Conservation (phyloP, 2,329 filamentous ascomycete genomes). For the Diaporthe amygdali region DNA sequence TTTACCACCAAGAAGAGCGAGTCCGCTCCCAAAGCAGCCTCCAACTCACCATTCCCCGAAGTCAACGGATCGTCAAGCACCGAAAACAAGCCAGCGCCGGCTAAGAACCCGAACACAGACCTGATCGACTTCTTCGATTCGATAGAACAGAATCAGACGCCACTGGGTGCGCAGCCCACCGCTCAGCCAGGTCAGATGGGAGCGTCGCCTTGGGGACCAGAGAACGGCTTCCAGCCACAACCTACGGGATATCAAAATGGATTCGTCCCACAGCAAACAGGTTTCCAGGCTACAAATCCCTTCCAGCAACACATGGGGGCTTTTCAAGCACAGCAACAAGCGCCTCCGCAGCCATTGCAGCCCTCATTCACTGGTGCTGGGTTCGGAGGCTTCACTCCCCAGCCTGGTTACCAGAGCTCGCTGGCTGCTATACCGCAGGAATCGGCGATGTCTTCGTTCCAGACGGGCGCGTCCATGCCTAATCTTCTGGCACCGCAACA, state of each 20-base stretch:
- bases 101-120: slow-evolving; percentile 74
- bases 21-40: slow-evolving; percentile 39
- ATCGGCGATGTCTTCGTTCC: slow-evolving; percentile 52
- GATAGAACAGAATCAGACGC: slow-evolving; percentile 82
- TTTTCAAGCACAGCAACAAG: slow-evolving; percentile 42
- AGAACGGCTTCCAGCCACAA: slow-evolving; percentile 47
- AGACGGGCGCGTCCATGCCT: slow-evolving; percentile 49
- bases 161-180: slow-evolving; percentile 59
- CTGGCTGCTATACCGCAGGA: slow-evolving; percentile 66
- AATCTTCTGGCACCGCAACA: slow-evolving; percentile 57
- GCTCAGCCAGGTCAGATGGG: slow-evolving; percentile 35
- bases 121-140: slow-evolving; percentile 95
- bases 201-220: slow-evolving; percentile 26
- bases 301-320: slow-evolving; percentile 46
- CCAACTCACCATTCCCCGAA: slow-evolving; percentile 49
- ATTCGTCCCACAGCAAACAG: slow-evolving; percentile 46
- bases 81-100: slow-evolving; percentile 35
- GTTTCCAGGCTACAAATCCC: slow-evolving; percentile 45
- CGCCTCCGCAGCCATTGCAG: slow-evolving; percentile 43
- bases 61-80: slow-evolving; percentile 39
- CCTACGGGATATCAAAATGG: slow-evolving; percentile 48
- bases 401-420: slow-evolving; percentile 58
- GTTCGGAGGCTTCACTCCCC: slow-evolving; percentile 82
- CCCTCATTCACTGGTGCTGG: slow-evolving; percentile 71
- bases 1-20: slow-evolving; percentile 44